A percentile compares a stretch with the other conserved stretches of the same genome.
Conservation (phyloP, 106 monocot species). For the Dendrobium catenatum region DNA sequence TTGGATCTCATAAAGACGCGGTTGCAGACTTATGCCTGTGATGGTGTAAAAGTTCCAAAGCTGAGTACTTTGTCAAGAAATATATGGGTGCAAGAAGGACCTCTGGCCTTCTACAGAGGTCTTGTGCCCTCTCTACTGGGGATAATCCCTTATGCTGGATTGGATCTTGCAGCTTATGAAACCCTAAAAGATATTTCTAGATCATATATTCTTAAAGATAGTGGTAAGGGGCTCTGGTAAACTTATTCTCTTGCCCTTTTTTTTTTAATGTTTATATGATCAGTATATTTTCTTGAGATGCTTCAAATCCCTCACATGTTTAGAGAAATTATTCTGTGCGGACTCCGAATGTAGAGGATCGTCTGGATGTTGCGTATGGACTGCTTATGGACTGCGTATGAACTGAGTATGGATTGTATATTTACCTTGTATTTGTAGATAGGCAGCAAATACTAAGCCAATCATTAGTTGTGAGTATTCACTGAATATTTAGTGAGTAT, state of each 20-base stretch:
- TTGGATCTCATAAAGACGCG: conserved; percentile 90
- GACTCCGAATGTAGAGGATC: too few relatives aligned
- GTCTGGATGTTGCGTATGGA: too few relatives aligned
- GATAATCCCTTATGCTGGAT: conserved; percentile 95
- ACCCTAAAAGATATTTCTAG: conserved; percentile 86
- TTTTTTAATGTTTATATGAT: not conserved
- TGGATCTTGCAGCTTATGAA: conserved; percentile 91
- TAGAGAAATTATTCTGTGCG: too few relatives aligned
- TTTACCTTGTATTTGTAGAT: too few relatives aligned
- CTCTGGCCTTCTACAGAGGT: conserved; percentile 85
- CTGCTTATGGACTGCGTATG: too few relatives aligned
- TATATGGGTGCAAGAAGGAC: conserved; percentile 85
- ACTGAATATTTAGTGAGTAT: too few relatives aligned
- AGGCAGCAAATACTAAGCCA: too few relatives aligned
- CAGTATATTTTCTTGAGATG: too few relatives aligned
- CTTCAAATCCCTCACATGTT: not conserved
- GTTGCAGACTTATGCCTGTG: conserved; percentile 60
- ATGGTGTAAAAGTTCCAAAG: conserved; percentile 50
- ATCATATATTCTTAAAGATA: conserved; percentile 68
- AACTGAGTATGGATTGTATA: too few relatives aligned
- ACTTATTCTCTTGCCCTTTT: not conserved
- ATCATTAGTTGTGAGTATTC: too few relatives aligned
- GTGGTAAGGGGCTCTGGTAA: conserved; percentile 30
- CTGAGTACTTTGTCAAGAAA: conserved; percentile 57
- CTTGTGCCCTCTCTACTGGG: conserved; percentile 78